Conservation (phyloP, 129 eudicot genomes). For the Rutidosis leptorrhynchoides region DNA sequence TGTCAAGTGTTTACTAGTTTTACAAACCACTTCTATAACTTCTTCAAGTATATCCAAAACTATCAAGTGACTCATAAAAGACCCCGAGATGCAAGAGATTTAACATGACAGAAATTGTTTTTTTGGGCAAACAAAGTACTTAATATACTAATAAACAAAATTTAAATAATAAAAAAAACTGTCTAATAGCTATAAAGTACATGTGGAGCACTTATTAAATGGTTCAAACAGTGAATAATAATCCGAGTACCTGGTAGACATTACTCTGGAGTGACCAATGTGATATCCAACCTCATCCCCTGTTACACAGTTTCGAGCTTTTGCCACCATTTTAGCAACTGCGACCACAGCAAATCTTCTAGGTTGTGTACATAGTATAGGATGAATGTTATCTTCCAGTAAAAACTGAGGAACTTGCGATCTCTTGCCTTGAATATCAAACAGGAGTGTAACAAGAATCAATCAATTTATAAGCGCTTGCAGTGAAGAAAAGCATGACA, state of each 20-base stretch:
- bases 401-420: slow-evolving; percentile 92
- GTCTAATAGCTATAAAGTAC: slow-evolving; percentile 1
- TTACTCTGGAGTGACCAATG: slow-evolving; percentile 83
- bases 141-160: not conserved
- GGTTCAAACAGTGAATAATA: not conserved
- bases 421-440: slow-evolving; percentile 67
- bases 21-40: not conserved
- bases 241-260: slow-evolving; percentile 59
- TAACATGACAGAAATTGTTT: not conserved
- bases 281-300: slow-evolving; percentile 98
- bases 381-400: slow-evolving; percentile 73
- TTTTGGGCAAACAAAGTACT: not conserved
- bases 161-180: not conserved
- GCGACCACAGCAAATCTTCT: slow-evolving; percentile 98
- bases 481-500: no score
- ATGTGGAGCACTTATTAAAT: not conserved
- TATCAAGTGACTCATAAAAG: slow-evolving; percentile 6
- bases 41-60: slow-evolving; percentile 7
- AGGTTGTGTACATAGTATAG: slow-evolving; percentile 88
- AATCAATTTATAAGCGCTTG: no score
- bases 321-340: slow-evolving; percentile 92
- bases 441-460: not conserved
- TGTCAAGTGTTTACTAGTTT: not conserved
- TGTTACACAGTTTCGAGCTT: slow-evolving; percentile 69
- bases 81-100: slow-evolving; percentile 1